Base-by-base conservation (phyloP, 495 filamentous ascomycete genomes). In the Lasiosphaeria miniovina region DNA sequence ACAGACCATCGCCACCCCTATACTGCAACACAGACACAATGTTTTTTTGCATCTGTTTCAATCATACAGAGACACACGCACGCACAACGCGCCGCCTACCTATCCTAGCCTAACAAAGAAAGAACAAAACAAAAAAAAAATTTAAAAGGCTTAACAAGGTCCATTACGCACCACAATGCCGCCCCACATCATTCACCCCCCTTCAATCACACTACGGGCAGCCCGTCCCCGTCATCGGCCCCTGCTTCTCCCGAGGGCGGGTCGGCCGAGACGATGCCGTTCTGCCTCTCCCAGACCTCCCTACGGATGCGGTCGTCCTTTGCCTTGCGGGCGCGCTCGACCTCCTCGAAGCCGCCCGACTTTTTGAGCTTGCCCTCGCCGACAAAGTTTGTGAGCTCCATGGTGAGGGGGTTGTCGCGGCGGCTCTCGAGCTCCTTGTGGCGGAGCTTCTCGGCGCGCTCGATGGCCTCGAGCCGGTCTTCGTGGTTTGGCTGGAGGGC, bases 401-500 rank as follows among this genome's bases (percentile, higher is more conserved):
- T 92, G 74, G 86, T 90, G 69, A 98, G 90, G 31, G 90, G 87
- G 55, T 90, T 91, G 12, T 85, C 87, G 9, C 77, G 78, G 7
- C 93, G 82, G 54, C 74, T 84, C 74, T 93, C 92, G 0, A 98
- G 80, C 68, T 98, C 95, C 65, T 88, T 88, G 75, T 91, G 89
- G 33, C 94, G 77, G 11, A 89, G 79, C 76, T 90, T 93, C 75
- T 98, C 94, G 1, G 93, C 92, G 31, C 93, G 85, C 72, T 97
- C 93, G 62, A 99, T 99, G 9, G 94, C 94, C 74, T 97, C 95
- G 0, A 98, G 75, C 55, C 94, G 82, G 55, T 86, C 85, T 74
- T 97, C 91, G 65, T 99, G 94, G 63, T 99, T 97, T 1, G 95
- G 95, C 67, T 93, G 93, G 49, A 99, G 77, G 36, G 93, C 94